Conservation (phyloP, 1,284 basidiomycete genomes). For the Pascua sp. region DNA sequence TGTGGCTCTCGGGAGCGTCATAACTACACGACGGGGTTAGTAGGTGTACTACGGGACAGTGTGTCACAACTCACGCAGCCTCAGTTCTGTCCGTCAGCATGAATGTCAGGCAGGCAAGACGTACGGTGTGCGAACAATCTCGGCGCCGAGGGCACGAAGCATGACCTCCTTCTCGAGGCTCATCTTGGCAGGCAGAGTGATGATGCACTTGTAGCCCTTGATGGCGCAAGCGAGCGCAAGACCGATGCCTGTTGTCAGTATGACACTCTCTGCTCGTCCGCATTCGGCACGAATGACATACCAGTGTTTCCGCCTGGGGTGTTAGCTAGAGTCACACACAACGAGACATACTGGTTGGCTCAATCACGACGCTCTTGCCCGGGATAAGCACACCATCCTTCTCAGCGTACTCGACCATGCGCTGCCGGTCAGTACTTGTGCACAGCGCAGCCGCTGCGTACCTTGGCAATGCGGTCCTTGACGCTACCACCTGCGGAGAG, state of each 20-base stretch:
- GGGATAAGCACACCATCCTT: constrained; percentile 77
- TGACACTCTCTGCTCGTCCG: too few species aligned
- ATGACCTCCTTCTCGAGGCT: constrained; percentile 91
- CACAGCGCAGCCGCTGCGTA: constrained; percentile 14
- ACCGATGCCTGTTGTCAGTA: constrained; percentile 66
- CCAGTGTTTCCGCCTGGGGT: constrained; percentile 81
- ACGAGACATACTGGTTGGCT: constrained; percentile 57
- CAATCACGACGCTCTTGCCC: constrained; percentile 87
- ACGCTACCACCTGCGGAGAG: constrained; percentile 89
- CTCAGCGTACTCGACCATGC: constrained; percentile 95
- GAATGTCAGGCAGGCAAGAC: constrained; percentile 29
- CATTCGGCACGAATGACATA: constrained; percentile 43
- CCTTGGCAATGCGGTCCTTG: constrained; percentile 91
- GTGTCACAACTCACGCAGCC: constrained; percentile 29
- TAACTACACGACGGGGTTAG: constrained; percentile 38
- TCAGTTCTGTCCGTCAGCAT: constrained; percentile 32
- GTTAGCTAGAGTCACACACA: too few species aligned
- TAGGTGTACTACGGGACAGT: not conserved
- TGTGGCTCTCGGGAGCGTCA: constrained; percentile 69
- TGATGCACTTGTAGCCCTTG: constrained; percentile 60
- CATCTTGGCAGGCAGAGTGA: constrained; percentile 97
- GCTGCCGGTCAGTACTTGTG: constrained; percentile 33
- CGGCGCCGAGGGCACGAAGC: constrained; percentile 83
- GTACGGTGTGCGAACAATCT: constrained; percentile 91
- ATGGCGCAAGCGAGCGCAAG: constrained; percentile 81